Evolutionary conservation across 768 basidiomycete species (phyloP), one percentile per base, ranked within the genome.

Genomic region (Lactifluus pinguis): DNA sequence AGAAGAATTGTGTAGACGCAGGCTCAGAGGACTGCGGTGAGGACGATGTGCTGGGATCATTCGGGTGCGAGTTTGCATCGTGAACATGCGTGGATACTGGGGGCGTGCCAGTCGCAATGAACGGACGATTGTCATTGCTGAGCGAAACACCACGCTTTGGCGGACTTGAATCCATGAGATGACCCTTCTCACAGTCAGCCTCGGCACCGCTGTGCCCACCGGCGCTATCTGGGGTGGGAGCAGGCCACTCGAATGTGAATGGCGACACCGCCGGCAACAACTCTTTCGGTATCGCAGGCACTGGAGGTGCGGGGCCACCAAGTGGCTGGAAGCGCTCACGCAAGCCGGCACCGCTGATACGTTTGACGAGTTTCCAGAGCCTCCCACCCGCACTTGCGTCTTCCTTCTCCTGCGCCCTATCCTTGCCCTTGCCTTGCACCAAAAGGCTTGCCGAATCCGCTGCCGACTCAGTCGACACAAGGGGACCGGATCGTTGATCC

Each of bases 281-380:
- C 50, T 79, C 75, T 62, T 78, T 76, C 2, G 85, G 84, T 3
- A 87, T 73, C 8, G 80, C 76, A 42, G 85, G 85, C 0, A 86
- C 82, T 17, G 85, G 85, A 0, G 83, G 84, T 11, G 78, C 76
- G 0, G 62, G 59, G 11, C 68, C 65, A 30, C 66, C 50, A 13
- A 59, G 55, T 4, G 59, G 48, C n/a, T 63, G 51, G 63, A 78
- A 82, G 65, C 77, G 82, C 17, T 87, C 86, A 58, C 83, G 78
- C 47, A 87, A 70, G 9, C 77, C 83, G 8, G 84, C 82, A 0
- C 81, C 79, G 61, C 85, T 87, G 61, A 89, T 81, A 44, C 84
- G 77, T 70, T 86, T 87, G 77, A 89, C 77, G 53, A 89, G 68
- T 70, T 78, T 84, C 85, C 85, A 87, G 2, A 87, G 70, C 66